A percentile compares a stretch with the other conserved stretches of the same genome.
Conservation (phyloP, 768 basidiomycete genomes). For the Baorangia bicolor region DNA sequence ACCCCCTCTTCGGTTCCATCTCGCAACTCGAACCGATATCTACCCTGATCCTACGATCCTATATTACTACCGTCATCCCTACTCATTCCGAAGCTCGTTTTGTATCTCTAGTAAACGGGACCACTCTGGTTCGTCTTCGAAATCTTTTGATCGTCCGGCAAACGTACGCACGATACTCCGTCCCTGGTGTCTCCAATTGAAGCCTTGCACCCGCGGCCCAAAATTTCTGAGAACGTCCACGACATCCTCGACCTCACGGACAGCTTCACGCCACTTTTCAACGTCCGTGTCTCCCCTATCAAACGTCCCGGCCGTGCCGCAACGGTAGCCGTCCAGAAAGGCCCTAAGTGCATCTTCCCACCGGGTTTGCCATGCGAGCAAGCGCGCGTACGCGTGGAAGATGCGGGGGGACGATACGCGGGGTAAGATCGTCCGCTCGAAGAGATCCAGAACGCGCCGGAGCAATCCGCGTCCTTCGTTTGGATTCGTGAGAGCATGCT, state of each 20-base stretch:
- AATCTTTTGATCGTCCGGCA: constrained; percentile 81
- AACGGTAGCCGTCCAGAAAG: constrained; percentile 83
- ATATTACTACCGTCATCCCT: constrained; percentile 20
- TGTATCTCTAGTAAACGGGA: constrained; percentile 59
- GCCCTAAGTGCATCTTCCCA: constrained; percentile 82
- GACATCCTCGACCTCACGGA: constrained; percentile 77
- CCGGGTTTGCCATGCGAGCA: constrained; percentile 68
- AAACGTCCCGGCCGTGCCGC: constrained; percentile 56
- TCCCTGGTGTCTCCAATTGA: constrained; percentile 84
- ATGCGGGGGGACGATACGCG: constrained; percentile 76
- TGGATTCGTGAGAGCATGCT: constrained; percentile 37
- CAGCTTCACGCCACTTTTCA: constrained; percentile 70
- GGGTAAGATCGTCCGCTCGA: constrained; percentile 79
- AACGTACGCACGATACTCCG: constrained; percentile 87
- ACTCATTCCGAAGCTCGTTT: constrained; percentile 22
- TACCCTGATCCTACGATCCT: constrained; percentile 3
- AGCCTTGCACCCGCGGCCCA: constrained; percentile 61
- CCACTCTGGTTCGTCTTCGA: constrained; percentile 91
- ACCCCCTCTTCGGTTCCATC: background rate
- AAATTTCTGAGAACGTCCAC: constrained; percentile 82
- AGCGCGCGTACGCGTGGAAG: constrained; percentile 80
- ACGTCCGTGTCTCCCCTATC: constrained; percentile 68
- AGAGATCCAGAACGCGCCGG: constrained; percentile 65
- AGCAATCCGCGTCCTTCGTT: constrained; percentile 69
- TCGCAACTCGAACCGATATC: background rate